Conservation (phyloP, 495 filamentous ascomycete genomes). For the Daldinia vernicosa region DNA sequence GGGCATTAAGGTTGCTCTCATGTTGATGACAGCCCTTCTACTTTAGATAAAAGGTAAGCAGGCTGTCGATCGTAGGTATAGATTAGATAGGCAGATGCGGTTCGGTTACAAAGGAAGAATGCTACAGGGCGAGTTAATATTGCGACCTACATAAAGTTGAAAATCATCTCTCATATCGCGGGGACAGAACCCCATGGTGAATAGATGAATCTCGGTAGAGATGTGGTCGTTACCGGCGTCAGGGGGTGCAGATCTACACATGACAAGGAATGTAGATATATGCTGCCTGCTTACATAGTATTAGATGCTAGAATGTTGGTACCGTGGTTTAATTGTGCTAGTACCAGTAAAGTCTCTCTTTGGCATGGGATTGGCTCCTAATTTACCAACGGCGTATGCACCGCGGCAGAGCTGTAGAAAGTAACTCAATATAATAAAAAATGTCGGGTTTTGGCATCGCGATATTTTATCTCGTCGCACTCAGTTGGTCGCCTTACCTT, state of each 20-base stretch:
- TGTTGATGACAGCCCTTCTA: slow-evolving; percentile 9
- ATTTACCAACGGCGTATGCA: background rate
- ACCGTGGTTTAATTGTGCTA: slow-evolving; percentile 5
- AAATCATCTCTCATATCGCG: slow-evolving; percentile 15
- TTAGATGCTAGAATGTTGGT: background rate
- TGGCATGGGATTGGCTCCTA: background rate
- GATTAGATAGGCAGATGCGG: background rate
- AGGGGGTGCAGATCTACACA: slow-evolving; percentile 24
- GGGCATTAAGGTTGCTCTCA: background rate
- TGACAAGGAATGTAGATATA: slow-evolving; percentile 15
- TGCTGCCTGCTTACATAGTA: slow-evolving; percentile 2
- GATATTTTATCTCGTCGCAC: background rate
- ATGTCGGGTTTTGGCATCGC: background rate
- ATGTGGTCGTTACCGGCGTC: slow-evolving; percentile 28
- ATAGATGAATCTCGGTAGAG: slow-evolving; percentile 31
- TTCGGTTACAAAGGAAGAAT: background rate
- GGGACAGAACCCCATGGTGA: slow-evolving; percentile 10
- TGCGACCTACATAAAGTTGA: background rate
- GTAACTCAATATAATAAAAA: background rate
- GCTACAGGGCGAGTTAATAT: background rate
- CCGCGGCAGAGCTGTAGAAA: background rate
- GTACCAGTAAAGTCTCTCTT: background rate
- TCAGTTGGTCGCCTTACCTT: slow-evolving; percentile 19
- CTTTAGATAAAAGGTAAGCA: background rate
- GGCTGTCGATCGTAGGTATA: background rate